Evolutionary conservation across 2,329 filamentous ascomycete species (phyloP), one percentile per base, ranked within the genome.

Genomic region (Fusarium sp.): DNA sequence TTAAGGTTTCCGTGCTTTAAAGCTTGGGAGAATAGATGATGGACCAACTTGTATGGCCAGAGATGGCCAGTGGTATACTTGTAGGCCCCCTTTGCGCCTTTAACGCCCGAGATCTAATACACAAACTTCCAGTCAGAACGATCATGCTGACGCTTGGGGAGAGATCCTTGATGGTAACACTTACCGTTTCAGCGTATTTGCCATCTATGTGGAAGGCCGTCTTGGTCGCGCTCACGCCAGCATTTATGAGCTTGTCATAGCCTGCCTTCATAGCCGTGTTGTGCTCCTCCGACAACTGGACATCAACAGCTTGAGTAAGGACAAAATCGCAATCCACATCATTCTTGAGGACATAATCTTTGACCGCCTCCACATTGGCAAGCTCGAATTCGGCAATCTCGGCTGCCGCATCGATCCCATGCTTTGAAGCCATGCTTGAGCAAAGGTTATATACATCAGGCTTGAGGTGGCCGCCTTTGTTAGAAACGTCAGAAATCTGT

Each of bases 271-370:
- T 71, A 2, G 61, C 41, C 2, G 63, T 29, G 10, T 75, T 68
- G 5, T 75, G 63, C 5, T 68, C 50, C n/a, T 38, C 24, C 2
- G 67, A 73, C 10, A 83, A 57, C n/a, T 78, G 76, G 1, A 82
- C 79, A 63, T 84, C 81, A 7, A 78, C 72, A 10, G 78, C 77
- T 7, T 81, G 70, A 1, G 80, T 82, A 5, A 83, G 39, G 15
- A 81, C 75, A 18, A 84, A 81, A 31, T 84, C 82, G 61, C 82
- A 84, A 41, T 84, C 80, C 13, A 84, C 77, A 0, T 69, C 58
- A 38, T 83, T 79, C 0, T 75, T 64, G n/a, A 80, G 75, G 8
- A 84, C 73, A 18, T 77, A 69, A 5, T 77, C 61, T 54, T 81
- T 79, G 8, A 84, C 56, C 0, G 69, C 70, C 4, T 59, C 39